Conservation (phyloP, 2,329 filamentous ascomycete species). For the Fusarium abutilonis region DNA sequence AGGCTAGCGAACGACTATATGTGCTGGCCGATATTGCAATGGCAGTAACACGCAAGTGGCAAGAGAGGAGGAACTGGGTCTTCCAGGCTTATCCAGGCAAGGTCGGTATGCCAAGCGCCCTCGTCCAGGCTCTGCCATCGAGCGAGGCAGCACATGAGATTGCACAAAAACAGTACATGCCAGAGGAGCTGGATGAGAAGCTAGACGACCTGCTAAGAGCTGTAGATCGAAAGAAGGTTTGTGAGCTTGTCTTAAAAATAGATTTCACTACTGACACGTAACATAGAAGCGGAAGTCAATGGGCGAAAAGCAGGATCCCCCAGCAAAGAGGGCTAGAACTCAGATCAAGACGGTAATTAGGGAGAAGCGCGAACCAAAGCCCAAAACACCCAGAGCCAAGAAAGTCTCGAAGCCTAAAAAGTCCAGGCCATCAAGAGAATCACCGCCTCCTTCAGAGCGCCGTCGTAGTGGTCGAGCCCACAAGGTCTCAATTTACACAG, state of each 20-base stretch:
- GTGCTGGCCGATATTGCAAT: constrained; percentile 88
- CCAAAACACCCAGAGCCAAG: constrained; percentile 50
- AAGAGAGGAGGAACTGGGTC: constrained; percentile 85
- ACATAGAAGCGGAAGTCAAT: constrained; percentile 66
- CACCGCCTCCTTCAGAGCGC: constrained; percentile 57
- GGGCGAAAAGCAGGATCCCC: constrained; percentile 60
- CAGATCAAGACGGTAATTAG: constrained; percentile 52
- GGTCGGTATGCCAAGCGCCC: constrained; percentile 78
- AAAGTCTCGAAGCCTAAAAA: constrained; percentile 51
- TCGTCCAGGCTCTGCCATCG: constrained; percentile 79
- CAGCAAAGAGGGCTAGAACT: constrained; percentile 51
- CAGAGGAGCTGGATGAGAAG: constrained; percentile 77
- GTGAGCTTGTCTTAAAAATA: constrained; percentile 15
- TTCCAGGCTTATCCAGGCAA: constrained; percentile 86
- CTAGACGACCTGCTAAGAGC: constrained; percentile 74
- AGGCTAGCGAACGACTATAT: constrained; percentile 79
- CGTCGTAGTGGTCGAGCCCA: constrained; percentile 65
- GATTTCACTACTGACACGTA: constrained; percentile 39
- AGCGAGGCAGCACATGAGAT: constrained; percentile 85
- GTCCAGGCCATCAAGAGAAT: constrained; percentile 43
- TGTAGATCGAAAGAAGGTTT: constrained; percentile 78
- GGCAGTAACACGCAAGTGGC: constrained; percentile 82
- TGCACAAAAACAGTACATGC: constrained; percentile 84
- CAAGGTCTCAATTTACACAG: constrained; percentile 61
- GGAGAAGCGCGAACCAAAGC: constrained; percentile 51